Evolutionary conservation across 129 eudicot species (phyloP).

Genomic region (Centrapalus pauciflorus): DNA sequence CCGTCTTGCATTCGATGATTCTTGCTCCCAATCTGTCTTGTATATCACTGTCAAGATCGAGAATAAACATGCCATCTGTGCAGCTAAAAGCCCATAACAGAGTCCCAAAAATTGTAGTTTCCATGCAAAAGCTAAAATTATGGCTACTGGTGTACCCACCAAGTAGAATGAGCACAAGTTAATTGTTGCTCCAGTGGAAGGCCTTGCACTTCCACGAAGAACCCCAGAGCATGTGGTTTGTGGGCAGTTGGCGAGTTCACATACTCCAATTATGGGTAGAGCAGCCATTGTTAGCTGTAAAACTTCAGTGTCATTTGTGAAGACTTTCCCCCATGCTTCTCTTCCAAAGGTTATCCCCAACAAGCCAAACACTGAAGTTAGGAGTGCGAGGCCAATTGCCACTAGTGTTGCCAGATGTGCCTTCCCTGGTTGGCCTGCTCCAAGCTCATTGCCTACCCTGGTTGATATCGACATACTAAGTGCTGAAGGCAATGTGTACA

Average conservation of each 20-base stretch:
- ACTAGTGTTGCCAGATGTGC: conserved; percentile 73
- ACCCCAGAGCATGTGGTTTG: conserved; percentile 98
- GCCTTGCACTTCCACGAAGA: conserved; percentile 94
- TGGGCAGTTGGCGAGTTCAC: conserved; percentile 96
- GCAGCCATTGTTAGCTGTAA: conserved; percentile 61
- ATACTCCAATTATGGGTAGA: conserved; percentile 79
- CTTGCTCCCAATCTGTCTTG: conserved; percentile 81
- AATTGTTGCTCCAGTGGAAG: conserved; percentile 66
- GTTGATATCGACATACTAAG: conserved; percentile 86
- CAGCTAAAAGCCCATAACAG: conserved; percentile 95
- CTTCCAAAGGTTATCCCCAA: conserved; percentile 72
- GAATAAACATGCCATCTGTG: conserved; percentile 74
- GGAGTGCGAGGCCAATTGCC: conserved; percentile 58
- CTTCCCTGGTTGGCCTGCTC: conserved; percentile 74
- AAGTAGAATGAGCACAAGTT: conserved; percentile 85
- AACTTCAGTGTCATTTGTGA: conserved; percentile 74
- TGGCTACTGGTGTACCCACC: conserved; percentile 90
- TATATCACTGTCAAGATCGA: conserved; percentile 54
- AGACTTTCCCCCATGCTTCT: conserved; percentile 73
- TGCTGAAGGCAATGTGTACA: conserved; percentile 93
- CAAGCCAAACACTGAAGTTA: conserved; percentile 66
- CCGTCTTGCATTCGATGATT: conserved; percentile 67
- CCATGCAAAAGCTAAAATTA: conserved; percentile 61
- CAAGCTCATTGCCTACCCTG: conserved; percentile 90
- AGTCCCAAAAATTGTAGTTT: conserved; percentile 67